A percentile compares a stretch with the other conserved stretches of the same genome.
Evolutionary conservation across 2,329 filamentous ascomycete genomes (phyloP).

Genomic region (Aureobasidium namibiae): DNA sequence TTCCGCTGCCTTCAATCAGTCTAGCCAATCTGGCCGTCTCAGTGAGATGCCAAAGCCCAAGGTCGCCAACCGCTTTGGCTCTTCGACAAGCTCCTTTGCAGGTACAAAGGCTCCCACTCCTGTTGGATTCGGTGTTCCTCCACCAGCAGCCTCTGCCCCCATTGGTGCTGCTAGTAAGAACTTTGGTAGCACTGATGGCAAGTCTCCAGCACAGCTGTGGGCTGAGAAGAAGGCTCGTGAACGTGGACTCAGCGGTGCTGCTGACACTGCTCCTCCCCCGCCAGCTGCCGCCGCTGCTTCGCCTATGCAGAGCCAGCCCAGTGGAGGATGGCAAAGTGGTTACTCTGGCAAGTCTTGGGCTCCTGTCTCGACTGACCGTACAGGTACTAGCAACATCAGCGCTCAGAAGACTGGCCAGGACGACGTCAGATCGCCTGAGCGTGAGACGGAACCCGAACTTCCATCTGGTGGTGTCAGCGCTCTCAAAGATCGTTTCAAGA

Average conservation of each 20-base stretch:
- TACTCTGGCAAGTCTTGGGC: constrained; percentile 88
- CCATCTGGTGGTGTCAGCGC: constrained; percentile 60
- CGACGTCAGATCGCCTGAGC: constrained; percentile 39
- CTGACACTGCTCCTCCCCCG: constrained; percentile 39
- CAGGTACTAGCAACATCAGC: constrained; percentile 48
- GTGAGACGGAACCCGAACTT: constrained; percentile 43
- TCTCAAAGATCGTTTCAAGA: constrained; percentile 75
- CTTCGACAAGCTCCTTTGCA: constrained; percentile 60
- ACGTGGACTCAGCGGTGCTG: constrained; percentile 48
- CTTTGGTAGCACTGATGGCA: constrained; percentile 89
- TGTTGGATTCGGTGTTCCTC: constrained; percentile 54
- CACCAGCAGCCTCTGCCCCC: constrained; percentile 52
- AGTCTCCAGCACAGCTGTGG: constrained; percentile 95
- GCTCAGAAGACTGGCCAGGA: constrained; percentile 58
- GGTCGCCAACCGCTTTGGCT: constrained; percentile 79
- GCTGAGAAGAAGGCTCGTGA: constrained; percentile 91
- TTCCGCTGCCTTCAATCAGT: constrained; percentile 62
- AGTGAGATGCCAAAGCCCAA: constrained; percentile 90
- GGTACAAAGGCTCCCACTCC: constrained; percentile 87
- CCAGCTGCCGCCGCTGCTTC: constrained; percentile 32
- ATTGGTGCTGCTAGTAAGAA: constrained; percentile 80
- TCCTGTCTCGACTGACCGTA: constrained; percentile 66
- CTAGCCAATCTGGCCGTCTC: constrained; percentile 67
- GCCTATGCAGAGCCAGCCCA: constrained; percentile 59
- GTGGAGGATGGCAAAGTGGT: constrained; percentile 85